A percentile compares a stretch with the other conserved stretches of the same genome.
Conservation (phyloP, 805 yeast species). For the Ogataea allantospora region DNA sequence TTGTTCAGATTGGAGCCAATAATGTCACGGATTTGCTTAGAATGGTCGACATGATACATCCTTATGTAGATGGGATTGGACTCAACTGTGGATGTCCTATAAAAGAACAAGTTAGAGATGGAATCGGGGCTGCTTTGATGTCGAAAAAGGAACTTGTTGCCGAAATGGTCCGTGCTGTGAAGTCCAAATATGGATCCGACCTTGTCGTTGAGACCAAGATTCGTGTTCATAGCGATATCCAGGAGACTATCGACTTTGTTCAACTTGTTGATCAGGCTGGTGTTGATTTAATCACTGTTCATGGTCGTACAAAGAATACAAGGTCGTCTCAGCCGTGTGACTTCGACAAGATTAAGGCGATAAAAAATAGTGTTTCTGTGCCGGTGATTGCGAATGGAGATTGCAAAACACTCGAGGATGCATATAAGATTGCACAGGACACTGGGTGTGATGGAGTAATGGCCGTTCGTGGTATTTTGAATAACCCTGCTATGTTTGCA, state of each 20-base stretch:
- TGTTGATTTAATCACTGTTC: constrained; percentile 91
- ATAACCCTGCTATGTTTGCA: constrained; percentile 85
- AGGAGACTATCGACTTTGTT: constrained; percentile 73
- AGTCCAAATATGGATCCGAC: constrained; percentile 63
- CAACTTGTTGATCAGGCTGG: constrained; percentile 78
- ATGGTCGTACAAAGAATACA: constrained; percentile 85
- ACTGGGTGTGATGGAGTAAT: constrained; percentile 91
- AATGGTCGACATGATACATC: constrained; percentile 85
- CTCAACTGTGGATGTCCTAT: constrained; percentile 98
- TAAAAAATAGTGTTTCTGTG: constrained; percentile 54
- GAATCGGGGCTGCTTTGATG: constrained; percentile 96
- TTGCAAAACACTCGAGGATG: constrained; percentile 68
- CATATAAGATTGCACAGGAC: constrained; percentile 52
- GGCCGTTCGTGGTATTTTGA: constrained; percentile 88
- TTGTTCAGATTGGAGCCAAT: constrained; percentile 89
- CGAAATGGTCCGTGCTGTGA: constrained; percentile 80
- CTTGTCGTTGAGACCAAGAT: constrained; percentile 91
- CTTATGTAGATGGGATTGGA: constrained; percentile 91
- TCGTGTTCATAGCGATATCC: constrained; percentile 74
- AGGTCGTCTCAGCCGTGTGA: constrained; percentile 83
- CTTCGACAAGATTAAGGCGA: constrained; percentile 70
- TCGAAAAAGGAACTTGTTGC: constrained; percentile 76
- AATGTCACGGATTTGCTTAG: constrained; percentile 77
- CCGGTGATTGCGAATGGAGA: constrained; percentile 99
- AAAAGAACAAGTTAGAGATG: constrained; percentile 90